A percentile compares a stretch with the other conserved stretches of the same genome.
phyloP scores from a whole-genome alignment of 1,284 basidiomycete genomes.

The Melampsora larici-populina region DNA sequence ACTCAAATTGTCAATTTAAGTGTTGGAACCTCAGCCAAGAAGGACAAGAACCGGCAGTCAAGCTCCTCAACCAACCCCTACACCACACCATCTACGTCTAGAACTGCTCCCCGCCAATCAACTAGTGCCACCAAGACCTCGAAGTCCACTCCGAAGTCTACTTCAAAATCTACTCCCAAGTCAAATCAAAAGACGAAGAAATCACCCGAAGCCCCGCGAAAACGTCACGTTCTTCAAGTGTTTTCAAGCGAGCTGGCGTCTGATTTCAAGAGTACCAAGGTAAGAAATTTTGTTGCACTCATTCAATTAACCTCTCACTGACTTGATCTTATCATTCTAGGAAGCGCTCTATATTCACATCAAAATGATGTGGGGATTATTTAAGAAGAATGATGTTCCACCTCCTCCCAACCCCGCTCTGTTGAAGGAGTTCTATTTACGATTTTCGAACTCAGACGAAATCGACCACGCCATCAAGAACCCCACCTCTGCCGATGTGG shows the following conservation, averaged over 20 bases:
- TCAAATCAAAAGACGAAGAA: too few species aligned
- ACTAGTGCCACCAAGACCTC: too few species aligned
- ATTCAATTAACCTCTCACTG: too few species aligned
- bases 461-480: neutral
- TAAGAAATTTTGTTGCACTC: neutral
- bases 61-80: too few species aligned
- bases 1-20: too few species aligned
- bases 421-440: constrained; percentile 2
- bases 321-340: neutral
- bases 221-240: constrained; percentile 22
- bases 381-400: constrained; percentile 14
- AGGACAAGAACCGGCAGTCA: too few species aligned
- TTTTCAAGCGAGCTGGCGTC: neutral
- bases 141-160: neutral
- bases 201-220: neutral
- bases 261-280: constrained; percentile 7
- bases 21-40: too few species aligned
- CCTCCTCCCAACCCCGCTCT: neutral
- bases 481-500: neutral
- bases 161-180: neutral
- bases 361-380: constrained; percentile 18
- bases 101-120: too few species aligned
- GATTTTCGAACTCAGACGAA: neutral
- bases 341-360: constrained; percentile 18
- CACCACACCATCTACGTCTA: too few species aligned